Evolutionary conservation across 345 rosid genomes (phyloP), one percentile per base, ranked within the genome.

Genomic region (Theobroma cacao): DNA sequence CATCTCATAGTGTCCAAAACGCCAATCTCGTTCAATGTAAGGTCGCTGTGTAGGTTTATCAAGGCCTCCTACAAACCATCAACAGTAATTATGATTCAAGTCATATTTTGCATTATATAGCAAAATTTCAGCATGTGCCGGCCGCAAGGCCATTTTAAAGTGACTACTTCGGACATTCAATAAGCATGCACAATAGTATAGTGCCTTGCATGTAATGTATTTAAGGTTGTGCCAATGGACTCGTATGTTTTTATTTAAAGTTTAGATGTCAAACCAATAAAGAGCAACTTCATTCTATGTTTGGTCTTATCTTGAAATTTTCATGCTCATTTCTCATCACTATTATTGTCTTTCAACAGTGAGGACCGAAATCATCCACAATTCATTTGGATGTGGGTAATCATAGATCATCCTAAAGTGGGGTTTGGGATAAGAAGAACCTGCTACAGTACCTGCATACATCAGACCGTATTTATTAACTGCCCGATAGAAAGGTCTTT

Each of bases 1-100:
- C 94, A 95, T 85, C 85, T 92, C 89, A 78, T 95, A 95, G 83
- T 91, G 98, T 78, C 98, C 98, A 83, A 95, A 95, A 60, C 95
- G 90, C 98, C 98, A 95, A 78, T 95, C 98, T 63, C 97, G 86
- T 28, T 80, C 86, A 58, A 93, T 75, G 30, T 69, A 85, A 17
- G 87, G 87, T 26, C 95, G 87, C 73, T 85, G 79, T 7, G 80
- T 83, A 24, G 98, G 97, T 81, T 89, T 82, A 78, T 95, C 98
- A 30, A 95, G 93, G 52, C 99, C 99, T 78, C 96, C 99, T 93
- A 86, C 75, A 74, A 74, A 38, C 5, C 62, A 33, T 53, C 38
- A 53, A 70, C 28, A 62, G 26, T 34, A 43, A 52, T 15, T 22
- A 64, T n/a, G 56, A 76, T 52, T 53, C 47, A 38, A 34, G 3